phyloP scores from a whole-genome alignment of 495 filamentous ascomycete species.

The Aspergillus panamensis region DNA sequence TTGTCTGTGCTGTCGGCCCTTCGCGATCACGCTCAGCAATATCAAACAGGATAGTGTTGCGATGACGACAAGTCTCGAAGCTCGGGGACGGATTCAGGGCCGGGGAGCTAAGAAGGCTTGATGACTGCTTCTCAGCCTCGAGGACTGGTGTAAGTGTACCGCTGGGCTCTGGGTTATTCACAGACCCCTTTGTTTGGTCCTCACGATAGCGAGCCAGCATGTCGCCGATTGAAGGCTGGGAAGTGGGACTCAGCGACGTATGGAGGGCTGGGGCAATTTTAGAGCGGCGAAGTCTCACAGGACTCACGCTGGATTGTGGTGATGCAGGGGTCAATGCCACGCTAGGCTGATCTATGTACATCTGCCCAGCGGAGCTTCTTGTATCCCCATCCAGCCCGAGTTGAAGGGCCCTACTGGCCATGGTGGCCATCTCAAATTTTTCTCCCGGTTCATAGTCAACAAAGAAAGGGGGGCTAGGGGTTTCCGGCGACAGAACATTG shows the following conservation, averaged over 20 bases:
- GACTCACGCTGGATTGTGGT: slow-evolving; percentile 29
- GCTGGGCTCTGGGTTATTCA: slow-evolving; percentile 1
- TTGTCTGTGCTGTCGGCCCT: slow-evolving; percentile 67
- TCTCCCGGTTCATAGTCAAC: slow-evolving; percentile 18
- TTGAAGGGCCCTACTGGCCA: slow-evolving; percentile 43
- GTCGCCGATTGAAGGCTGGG: slow-evolving; percentile 40
- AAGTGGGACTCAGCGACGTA: slow-evolving; percentile 38
- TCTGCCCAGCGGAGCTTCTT: slow-evolving; percentile 5
- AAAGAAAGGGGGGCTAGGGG: slow-evolving; percentile 21
- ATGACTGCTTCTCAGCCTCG: slow-evolving; percentile 26
- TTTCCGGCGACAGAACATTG: slow-evolving; percentile 57
- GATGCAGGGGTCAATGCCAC: slow-evolving; percentile 27
- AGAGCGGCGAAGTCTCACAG: slow-evolving; percentile 42
- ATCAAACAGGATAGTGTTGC: slow-evolving; percentile 43
- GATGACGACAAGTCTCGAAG: slow-evolving; percentile 32
- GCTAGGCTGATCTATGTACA: slow-evolving; percentile 17
- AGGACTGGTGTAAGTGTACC: slow-evolving; percentile 8
- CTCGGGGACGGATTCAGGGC: slow-evolving; percentile 28
- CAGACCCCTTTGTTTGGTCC: slow-evolving; percentile 15
- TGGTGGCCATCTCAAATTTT: slow-evolving; percentile 38
- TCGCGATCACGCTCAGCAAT: slow-evolving; percentile 56
- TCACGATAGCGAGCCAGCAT: slow-evolving; percentile 36
- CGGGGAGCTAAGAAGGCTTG: slow-evolving; percentile 31
- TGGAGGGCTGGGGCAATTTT: slow-evolving; percentile 41
- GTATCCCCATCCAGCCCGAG: slow-evolving; percentile 31